Conservation (phyloP, 257 asterid genomes). For the Solanum pinnatisectum region DNA sequence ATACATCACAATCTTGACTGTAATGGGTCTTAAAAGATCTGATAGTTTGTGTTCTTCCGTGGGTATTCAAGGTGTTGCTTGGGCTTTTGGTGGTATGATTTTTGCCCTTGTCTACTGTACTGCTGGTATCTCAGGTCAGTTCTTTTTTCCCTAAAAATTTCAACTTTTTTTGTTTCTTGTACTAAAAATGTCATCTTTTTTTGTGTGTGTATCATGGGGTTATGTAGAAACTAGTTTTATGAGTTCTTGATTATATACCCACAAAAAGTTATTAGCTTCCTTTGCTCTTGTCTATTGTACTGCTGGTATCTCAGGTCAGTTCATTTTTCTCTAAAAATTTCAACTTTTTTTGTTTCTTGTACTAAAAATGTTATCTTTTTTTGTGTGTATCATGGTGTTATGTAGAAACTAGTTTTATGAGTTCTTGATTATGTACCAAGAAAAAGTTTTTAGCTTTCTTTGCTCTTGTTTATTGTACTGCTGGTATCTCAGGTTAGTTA, state of each 20-base stretch:
- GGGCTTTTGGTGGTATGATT: constrained; percentile 56
- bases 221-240: too few species aligned
- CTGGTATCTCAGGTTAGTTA: too few species aligned
- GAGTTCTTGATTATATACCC: not conserved
- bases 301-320: too few species aligned
- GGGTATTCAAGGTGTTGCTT: constrained; percentile 45
- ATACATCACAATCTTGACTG: constrained; percentile 38
- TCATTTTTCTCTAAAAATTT: not conserved
- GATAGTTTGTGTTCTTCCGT: constrained; percentile 31
- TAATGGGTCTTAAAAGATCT: constrained; percentile 36
- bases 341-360: not conserved
- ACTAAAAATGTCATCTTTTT: not conserved
- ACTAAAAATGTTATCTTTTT: not conserved
- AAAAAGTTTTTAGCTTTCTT: not conserved
- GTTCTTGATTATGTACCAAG: not conserved
- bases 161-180: not conserved
- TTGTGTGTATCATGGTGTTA: not conserved
- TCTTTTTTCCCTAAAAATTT: not conserved
- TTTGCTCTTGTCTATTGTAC: not conserved
- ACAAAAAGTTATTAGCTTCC: not conserved
- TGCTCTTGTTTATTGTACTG: too few species aligned
- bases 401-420: too few species aligned
- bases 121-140: constrained; percentile 45
- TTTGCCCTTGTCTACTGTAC: constrained; percentile 50
- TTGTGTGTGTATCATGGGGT: not conserved